Evolutionary conservation across 2,329 filamentous ascomycete genomes (phyloP).

Genomic region (Neobulgaria alba): DNA sequence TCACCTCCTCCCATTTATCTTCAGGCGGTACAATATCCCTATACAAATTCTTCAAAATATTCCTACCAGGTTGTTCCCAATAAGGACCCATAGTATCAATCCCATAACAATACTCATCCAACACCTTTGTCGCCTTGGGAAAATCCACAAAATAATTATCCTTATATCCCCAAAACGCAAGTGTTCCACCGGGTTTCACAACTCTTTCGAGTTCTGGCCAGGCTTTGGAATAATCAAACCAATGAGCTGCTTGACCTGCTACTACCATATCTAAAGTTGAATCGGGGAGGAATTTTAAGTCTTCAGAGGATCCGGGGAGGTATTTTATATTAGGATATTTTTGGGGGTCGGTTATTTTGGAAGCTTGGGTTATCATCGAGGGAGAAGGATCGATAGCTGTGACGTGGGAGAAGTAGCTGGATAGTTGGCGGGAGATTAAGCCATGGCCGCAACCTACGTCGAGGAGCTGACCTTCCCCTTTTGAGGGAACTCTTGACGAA

Average conservation of each 20-base stretch:
- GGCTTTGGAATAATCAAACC: slow-evolving; percentile 50
- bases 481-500: slow-evolving; percentile 29
- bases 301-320: slow-evolving; percentile 43
- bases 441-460: slow-evolving; percentile 60
- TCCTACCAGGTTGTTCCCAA: slow-evolving; percentile 54
- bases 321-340: slow-evolving; percentile 38
- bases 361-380: slow-evolving; percentile 47
- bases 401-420: slow-evolving; percentile 41
- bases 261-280: slow-evolving; percentile 43
- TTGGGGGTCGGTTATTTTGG: slow-evolving; percentile 29
- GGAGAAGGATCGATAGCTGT: slow-evolving; percentile 48
- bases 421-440: slow-evolving; percentile 44
- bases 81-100: slow-evolving; percentile 46
- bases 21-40: slow-evolving; percentile 43
- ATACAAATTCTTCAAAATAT: slow-evolving; percentile 43
- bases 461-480: slow-evolving; percentile 35
- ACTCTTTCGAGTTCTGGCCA: slow-evolving; percentile 49
- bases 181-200: slow-evolving; percentile 44
- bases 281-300: slow-evolving; percentile 41
- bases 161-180: slow-evolving; percentile 61
- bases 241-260: slow-evolving; percentile 52
- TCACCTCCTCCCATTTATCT: slow-evolving; percentile 43
- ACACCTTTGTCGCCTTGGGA: slow-evolving; percentile 41
- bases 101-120: slow-evolving; percentile 48
- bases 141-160: slow-evolving; percentile 51